Percentiles rank a stretch among this genome's conserved stretches.
These are phyloP conservation scores for Lycium ferocissimum DNA, from an alignment of 257 asterid species.

Conservation along the genomic window DNA sequence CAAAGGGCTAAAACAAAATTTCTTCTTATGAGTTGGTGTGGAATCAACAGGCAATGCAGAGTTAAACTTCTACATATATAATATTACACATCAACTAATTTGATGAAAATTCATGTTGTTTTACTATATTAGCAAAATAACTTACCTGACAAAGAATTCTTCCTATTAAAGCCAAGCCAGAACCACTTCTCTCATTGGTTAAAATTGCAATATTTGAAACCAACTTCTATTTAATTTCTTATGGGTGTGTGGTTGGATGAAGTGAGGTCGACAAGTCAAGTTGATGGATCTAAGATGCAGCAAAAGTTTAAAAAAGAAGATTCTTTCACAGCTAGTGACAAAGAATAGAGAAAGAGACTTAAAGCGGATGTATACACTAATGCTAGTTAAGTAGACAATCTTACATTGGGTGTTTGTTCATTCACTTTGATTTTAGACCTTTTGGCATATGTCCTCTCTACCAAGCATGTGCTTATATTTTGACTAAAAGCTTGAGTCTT, in stretches of 20 bases:
- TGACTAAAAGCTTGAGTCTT: conserved; percentile 44
- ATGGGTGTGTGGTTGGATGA: background rate
- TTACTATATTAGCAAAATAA: background rate
- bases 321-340: background rate
- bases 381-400: conserved; percentile 28
- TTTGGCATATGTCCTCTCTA: conserved; percentile 52
- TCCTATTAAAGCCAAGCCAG: too few relatives aligned
- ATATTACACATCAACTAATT: background rate
- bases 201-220: background rate
- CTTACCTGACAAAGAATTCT: background rate
- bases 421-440: conserved; percentile 43
- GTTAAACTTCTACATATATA: background rate
- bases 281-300: conserved; percentile 10
- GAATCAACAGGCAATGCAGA: background rate
- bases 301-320: background rate
- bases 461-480: conserved; percentile 64
- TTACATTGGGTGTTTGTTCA: conserved; percentile 35
- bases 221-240: background rate
- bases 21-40: background rate
- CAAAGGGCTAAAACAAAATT: background rate
- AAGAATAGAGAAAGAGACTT: background rate
- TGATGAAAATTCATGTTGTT: background rate
- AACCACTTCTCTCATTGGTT: background rate
- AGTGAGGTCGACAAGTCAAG: background rate
- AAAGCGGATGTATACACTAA: background rate